A percentile compares a stretch with the other conserved stretches of the same genome.
Evolutionary conservation across 179 eudicot species (phyloP).

Genomic region (Spergularia azorica): DNA sequence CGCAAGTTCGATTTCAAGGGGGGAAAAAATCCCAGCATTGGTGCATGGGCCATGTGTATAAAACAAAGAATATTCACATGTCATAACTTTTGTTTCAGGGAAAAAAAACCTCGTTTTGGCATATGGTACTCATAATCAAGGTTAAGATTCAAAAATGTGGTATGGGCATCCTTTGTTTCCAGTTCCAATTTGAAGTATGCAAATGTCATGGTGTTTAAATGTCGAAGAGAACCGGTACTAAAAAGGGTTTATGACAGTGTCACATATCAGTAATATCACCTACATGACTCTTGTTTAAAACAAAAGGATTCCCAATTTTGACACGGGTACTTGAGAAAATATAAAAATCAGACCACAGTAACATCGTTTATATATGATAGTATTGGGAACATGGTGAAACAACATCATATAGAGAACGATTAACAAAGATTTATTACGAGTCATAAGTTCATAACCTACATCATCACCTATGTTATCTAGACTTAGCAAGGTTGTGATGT

Average conservation of each 20-base stretch:
- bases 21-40: conserved; percentile 17
- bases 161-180: conserved; percentile 23
- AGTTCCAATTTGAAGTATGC: conserved; percentile 3
- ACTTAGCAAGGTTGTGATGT: background rate
- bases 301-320: too few relatives aligned
- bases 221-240: background rate
- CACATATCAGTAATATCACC: too few relatives aligned
- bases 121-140: conserved; percentile 17
- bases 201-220: conserved; percentile 2
- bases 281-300: too few relatives aligned
- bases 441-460: too few relatives aligned
- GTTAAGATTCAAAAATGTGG: background rate
- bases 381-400: too few relatives aligned
- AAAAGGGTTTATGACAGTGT: too few relatives aligned
- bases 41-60: conserved; percentile 39
- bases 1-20: background rate
- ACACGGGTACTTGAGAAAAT: too few relatives aligned
- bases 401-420: too few relatives aligned
- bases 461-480: background rate
- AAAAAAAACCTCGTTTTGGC: background rate
- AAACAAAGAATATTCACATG: conserved; percentile 50
- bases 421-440: background rate
- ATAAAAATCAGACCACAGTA: too few relatives aligned
- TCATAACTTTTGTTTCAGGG: conserved; percentile 31
- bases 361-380: too few relatives aligned